Evolutionary conservation across 176 grass and related monocot species (phyloP), one percentile per base, ranked within the genome.

Genomic region (Eleusine coracana): DNA sequence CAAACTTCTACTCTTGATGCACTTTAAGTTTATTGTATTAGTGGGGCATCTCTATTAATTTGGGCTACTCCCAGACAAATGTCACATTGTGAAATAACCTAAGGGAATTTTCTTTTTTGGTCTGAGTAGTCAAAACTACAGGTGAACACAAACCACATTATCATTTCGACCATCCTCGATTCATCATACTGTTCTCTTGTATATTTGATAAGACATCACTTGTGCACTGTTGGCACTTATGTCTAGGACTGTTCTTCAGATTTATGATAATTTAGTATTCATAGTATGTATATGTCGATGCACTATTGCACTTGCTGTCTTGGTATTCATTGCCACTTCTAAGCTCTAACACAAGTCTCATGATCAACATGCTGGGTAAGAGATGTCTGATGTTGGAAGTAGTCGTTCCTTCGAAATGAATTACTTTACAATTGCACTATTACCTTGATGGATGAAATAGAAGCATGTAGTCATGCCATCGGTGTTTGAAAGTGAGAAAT

Each of bases 131-230:
- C 65, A 37, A 70, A 62, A 62, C 5, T 62, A 68, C 44, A 12
- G 2, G 34, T 64, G 38, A 72, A 77, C 45, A 29, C 5, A 70
- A 48, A 37, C 27, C 56, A 50, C 49, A 14, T 31, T 83, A 27
- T 10, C 59, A 66, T 66, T 73, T 37, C 5, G 31, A 71, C 10
- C 56, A 62, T 40, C 31, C 58, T 88, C 28, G 41, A 68, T 51
- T 44, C 48, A 74, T 80, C 11, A 10, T 18, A 21, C 70, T 64
- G 42, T 81, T 83, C 27, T 68, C 41, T 28, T 61, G 20, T 76
- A 10, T 70, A 70, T 89, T 36, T 76, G 61, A 70, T 68, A 55
- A 71, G 65, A 15, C 83, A 77, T 82, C 10, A 37, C 67, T 56
- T 3, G 7, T 39, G 42, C 3, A 37, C 20, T 77, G 21, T 68